These are phyloP conservation scores for Raffaelea deltoideospora DNA, from an alignment of 2,329 filamentous ascomycete species.

Conservation along the genomic window DNA sequence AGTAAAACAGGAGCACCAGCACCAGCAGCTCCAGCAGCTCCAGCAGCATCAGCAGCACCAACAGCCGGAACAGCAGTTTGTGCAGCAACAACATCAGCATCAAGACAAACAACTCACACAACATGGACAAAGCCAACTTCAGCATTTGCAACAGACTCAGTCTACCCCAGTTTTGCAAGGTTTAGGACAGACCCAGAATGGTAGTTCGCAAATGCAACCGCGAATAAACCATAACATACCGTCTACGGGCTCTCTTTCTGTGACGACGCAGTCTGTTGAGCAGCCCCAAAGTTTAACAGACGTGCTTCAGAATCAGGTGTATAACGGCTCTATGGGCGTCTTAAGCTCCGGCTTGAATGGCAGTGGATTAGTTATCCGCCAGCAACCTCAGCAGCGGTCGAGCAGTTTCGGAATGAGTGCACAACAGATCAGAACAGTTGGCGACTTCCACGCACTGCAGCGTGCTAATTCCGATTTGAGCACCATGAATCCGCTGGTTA, in stretches of 20 bases:
- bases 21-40: slow-evolving; percentile 7
- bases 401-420: slow-evolving; percentile 24
- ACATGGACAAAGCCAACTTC: slow-evolving; percentile 9
- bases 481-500: slow-evolving; percentile 18
- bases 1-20: slow-evolving; percentile 3
- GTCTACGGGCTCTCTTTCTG: slow-evolving; percentile 1
- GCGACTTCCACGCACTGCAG: slow-evolving; percentile 34
- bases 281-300: background rate
- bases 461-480: slow-evolving; percentile 26
- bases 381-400: slow-evolving; percentile 20
- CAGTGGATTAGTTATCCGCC: slow-evolving; percentile 17
- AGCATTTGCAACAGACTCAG: slow-evolving; percentile 16
- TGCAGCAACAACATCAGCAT: slow-evolving; percentile 3
- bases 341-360: slow-evolving; percentile 4
- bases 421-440: slow-evolving; percentile 26
- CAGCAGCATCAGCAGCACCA: slow-evolving; percentile 3
- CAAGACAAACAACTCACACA: slow-evolving; percentile 15
- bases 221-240: slow-evolving; percentile 7
- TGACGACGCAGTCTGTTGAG: slow-evolving; percentile 2
- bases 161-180: too few species aligned
- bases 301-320: slow-evolving; percentile 2
- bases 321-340: slow-evolving; percentile 12
- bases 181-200: too few species aligned
- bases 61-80: background rate
- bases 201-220: slow-evolving; percentile 8